These are phyloP conservation scores for Solanum gandarillasii DNA, from an alignment of 257 asterid species.

Conservation along the genomic window DNA sequence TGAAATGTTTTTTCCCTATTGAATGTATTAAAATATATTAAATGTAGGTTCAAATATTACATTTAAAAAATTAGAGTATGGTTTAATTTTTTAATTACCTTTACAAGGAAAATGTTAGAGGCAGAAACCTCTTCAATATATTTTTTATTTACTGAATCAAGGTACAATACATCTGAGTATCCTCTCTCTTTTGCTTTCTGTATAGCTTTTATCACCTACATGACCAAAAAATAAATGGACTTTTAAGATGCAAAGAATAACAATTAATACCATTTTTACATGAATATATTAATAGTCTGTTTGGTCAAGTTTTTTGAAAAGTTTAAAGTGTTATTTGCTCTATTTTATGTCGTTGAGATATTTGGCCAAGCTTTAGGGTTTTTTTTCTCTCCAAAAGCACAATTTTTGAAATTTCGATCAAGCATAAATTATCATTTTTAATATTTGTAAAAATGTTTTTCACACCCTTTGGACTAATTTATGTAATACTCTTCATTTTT, in stretches of 20 bases:
- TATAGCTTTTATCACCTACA: constrained; percentile 15
- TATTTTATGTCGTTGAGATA: too few relatives aligned
- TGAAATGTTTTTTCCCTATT: constrained; percentile 47
- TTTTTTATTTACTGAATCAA: constrained; percentile 50
- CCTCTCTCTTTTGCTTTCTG: constrained; percentile 46
- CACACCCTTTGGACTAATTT: neutral
- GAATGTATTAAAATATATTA: neutral
- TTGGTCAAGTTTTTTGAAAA: too few relatives aligned
- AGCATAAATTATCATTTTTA: too few relatives aligned
- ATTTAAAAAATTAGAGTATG: neutral
- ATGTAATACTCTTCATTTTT: too few relatives aligned
- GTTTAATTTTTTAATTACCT: constrained; percentile 27
- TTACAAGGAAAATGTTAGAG: constrained; percentile 51
- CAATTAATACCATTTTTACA: too few relatives aligned
- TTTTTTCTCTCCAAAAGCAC: neutral
- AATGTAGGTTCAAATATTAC: neutral
- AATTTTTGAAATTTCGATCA: neutral
- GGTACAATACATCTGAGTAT: constrained; percentile 72
- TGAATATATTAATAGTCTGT: neutral
- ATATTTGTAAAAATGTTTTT: too few relatives aligned
- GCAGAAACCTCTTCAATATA: constrained; percentile 72
- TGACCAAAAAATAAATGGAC: neutral
- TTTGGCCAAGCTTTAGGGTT: neutral
- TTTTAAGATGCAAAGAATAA: neutral
- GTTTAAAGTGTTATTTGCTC: too few relatives aligned